phyloP scores from a whole-genome alignment of 352 stramenopile species.

The Phytophthora pseudosyringae region DNA sequence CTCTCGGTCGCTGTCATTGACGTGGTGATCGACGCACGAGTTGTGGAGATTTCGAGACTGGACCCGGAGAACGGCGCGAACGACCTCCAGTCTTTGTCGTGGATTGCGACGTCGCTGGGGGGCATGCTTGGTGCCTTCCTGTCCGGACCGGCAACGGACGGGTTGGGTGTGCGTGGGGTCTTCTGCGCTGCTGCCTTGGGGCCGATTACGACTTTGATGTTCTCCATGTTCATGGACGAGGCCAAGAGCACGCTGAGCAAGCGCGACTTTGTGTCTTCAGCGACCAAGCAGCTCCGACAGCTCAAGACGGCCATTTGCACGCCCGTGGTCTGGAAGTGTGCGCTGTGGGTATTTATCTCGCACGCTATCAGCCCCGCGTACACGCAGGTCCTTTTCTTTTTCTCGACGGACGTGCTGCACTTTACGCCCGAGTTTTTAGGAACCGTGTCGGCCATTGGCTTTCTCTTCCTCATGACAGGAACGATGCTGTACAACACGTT shows the following conservation, averaged over 20 bases:
- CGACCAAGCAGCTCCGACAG: constrained; percentile 57
- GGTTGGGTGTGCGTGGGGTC: constrained; percentile 89
- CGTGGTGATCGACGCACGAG: constrained; percentile 96
- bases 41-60: constrained; percentile 94
- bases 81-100: constrained; percentile 95
- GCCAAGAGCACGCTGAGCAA: constrained; percentile 48
- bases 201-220: constrained; percentile 90
- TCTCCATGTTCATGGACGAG: constrained; percentile 92
- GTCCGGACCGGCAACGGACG: constrained; percentile 89
- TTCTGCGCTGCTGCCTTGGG: constrained; percentile 92
- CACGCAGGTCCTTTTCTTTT: constrained; percentile 96
- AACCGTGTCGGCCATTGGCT: constrained; percentile 78
- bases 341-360: constrained; percentile 96
- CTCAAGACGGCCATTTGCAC: constrained; percentile 86
- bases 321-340: constrained; percentile 94
- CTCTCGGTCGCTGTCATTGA: constrained; percentile 95
- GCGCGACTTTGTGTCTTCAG: constrained; percentile 57
- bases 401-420: constrained; percentile 94
- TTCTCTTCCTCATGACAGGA: constrained; percentile 81
- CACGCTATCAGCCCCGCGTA: constrained; percentile 93
- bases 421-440: constrained; percentile 97
- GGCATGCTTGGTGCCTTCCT: constrained; percentile 94
- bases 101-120: constrained; percentile 91
- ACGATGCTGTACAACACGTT: constrained; percentile 88
- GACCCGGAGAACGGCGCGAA: constrained; percentile 87